These are phyloP conservation scores for Chiua virens DNA, from an alignment of 768 basidiomycete species.

Conservation along the genomic window DNA sequence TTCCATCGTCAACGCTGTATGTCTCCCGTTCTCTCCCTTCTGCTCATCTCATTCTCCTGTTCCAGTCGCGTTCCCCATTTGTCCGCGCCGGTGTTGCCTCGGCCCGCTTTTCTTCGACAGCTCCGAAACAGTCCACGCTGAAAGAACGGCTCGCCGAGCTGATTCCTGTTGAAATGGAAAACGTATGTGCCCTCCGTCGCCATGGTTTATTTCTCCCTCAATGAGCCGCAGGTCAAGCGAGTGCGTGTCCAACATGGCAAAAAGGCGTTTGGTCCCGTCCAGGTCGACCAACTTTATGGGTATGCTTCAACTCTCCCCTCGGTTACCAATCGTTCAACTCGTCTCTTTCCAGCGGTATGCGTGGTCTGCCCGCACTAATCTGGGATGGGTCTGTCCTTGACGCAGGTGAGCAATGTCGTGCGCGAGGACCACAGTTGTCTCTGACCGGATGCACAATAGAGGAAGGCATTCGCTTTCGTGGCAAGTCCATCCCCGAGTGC, in stretches of 20 bases:
- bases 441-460: conserved; percentile 42
- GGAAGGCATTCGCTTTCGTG: conserved; percentile 98
- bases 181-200: conserved; percentile 17
- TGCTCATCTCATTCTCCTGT: conserved; percentile 7
- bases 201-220: conserved; percentile 3
- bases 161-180: conserved; percentile 77
- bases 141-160: conserved; percentile 93
- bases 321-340: conserved; percentile 6
- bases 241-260: conserved; percentile 85
- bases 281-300: conserved; percentile 92
- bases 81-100: conserved; percentile 46
- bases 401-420: conserved; percentile 53
- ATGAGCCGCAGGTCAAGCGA: conserved; percentile 63
- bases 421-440: too few relatives aligned
- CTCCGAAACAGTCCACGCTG: conserved; percentile 68
- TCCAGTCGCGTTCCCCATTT: conserved; percentile 50
- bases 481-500: conserved; percentile 90
- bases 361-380: conserved; percentile 88
- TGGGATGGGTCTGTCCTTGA: conserved; percentile 99
- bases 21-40: conserved; percentile 35
- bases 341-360: conserved; percentile 63
- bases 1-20: conserved; percentile 34
- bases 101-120: conserved; percentile 63
- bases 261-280: conserved; percentile 89
- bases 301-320: conserved; percentile 22